Evolutionary conservation across 179 eudicot species (phyloP), one percentile per base, ranked within the genome.

Genomic region (Vitellaria paradoxa): DNA sequence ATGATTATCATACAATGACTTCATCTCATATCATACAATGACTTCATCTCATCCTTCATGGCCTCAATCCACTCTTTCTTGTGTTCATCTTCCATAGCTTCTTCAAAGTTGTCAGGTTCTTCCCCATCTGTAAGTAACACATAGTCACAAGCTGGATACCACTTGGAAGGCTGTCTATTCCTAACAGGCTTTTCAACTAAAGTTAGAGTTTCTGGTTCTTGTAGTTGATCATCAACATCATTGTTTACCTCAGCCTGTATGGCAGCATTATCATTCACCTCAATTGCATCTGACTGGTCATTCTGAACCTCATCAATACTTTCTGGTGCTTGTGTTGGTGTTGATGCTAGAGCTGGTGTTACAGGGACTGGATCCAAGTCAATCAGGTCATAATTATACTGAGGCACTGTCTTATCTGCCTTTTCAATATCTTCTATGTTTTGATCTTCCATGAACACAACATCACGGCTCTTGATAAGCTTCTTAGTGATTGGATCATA

Each of bases 31-130:
- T n/a, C n/a, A n/a, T n/a, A n/a, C n/a, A n/a, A n/a, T n/a, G n/a
- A 68, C 17, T 47, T 30, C 57, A 82, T 79, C 67, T 52, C 55
- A 17, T 79, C 79, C 37, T 78, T 21, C 76, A 78, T 82, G 26
- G 79, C 70, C 12, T 62, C 72, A 6, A 75, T 9, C 80, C 71
- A 79, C 20, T 30, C 47, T 15, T 82, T 0, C 53, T 78, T 67
- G 26, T 79, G 45, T 26, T 78, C 77, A 71, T 70, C 20, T 42
- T 47, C 49, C 47, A 79, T 68, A 13, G 76, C 75, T 26, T 82
- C 72, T 65, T 60, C 72, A 11, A 82, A 12, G 49, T 45, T 30
- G 3, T 76, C 59, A 1, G 71, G 67, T 63, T 82, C 80, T 73
- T 69, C 82, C 74, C 61, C 63, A 3, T 78, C 73, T 46, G 77